Evolutionary conservation across 305 asterid species (phyloP), one percentile per base, ranked within the genome.

Genomic region (Fraxinus velutina): DNA sequence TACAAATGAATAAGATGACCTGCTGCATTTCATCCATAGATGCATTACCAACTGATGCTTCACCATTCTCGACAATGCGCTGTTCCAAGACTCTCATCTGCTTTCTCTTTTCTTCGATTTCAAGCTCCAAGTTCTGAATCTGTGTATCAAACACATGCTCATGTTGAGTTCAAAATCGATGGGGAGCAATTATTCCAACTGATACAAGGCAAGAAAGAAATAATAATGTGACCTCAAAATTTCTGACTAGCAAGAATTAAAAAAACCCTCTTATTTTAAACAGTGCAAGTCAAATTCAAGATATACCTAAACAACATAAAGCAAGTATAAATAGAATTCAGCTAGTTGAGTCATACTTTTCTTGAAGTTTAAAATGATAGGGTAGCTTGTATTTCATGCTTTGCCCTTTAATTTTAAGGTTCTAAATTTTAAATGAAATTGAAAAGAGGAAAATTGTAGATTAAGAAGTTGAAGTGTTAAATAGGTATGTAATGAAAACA

Each of bases 11-110:
- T 50, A 80, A 77, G 33, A 78, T 71, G 73, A 94, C 99, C 98
- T 96, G 96, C 86, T 93, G 97, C 98, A 92, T 90, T 88, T 96
- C 98, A 80, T 88, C 92, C 64, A 92, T 82, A 79, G 98, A 92
- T 76, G 97, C 91, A 87, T 89, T 94, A 81, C 94, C 92, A 85
- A 88, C 92, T 42, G 98, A 94, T 73, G 96, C 92, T 91, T 96
- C 95, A 81, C 97, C 93, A 83, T 93, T 88, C 86, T 93, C 98
- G 81, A 87, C 92, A 73, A 96, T 94, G 6, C 91, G 95, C 78
- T 91, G 96, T 87, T 96, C 98, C 79, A 94, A 85, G 70, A 87
- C 84, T 83, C 89, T 87, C 98, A 94, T 94, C 86, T 92, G 98
- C 88, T 83, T 89, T 84, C 86, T 92, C 87, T 96, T 94, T 83